phyloP scores from a whole-genome alignment of 352 stramenopile species.

The Pythium brachiatum region DNA sequence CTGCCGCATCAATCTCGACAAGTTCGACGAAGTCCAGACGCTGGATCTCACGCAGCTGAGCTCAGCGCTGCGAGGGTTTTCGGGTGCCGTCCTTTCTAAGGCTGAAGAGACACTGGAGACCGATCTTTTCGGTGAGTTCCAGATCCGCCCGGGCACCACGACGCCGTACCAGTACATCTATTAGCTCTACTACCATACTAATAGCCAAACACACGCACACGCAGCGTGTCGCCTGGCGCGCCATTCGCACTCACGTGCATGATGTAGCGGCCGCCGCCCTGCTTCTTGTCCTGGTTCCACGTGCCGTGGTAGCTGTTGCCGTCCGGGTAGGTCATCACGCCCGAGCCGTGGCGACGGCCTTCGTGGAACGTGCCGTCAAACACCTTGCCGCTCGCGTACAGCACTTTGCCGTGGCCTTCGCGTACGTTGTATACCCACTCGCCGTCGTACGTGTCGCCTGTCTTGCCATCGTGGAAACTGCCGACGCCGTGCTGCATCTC shows the following conservation, averaged over 20 bases:
- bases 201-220: constrained; percentile 29
- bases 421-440: constrained; percentile 84
- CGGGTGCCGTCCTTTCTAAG: constrained; percentile 49
- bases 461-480: constrained; percentile 52
- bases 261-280: constrained; percentile 76
- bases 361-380: constrained; percentile 86
- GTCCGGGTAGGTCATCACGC: constrained; percentile 77
- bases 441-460: constrained; percentile 64
- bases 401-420: constrained; percentile 67
- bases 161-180: constrained; percentile 70
- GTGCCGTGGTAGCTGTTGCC: constrained; percentile 83
- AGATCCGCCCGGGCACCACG: constrained; percentile 60
- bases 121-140: constrained; percentile 61
- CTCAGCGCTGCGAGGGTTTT: constrained; percentile 43
- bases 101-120: constrained; percentile 41
- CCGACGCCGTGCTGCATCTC: constrained; percentile 82
- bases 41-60: constrained; percentile 61
- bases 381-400: constrained; percentile 74
- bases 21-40: constrained; percentile 75
- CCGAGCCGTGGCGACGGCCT: constrained; percentile 69
- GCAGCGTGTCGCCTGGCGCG: constrained; percentile 15
- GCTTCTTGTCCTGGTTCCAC: constrained; percentile 86
- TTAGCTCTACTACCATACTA: constrained; percentile 22
- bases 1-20: constrained; percentile 76
- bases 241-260: constrained; percentile 30